These are phyloP conservation scores for Oehlia diaphana DNA, from an alignment of 192 early-diverging fungal species.

Conservation along the genomic window DNA sequence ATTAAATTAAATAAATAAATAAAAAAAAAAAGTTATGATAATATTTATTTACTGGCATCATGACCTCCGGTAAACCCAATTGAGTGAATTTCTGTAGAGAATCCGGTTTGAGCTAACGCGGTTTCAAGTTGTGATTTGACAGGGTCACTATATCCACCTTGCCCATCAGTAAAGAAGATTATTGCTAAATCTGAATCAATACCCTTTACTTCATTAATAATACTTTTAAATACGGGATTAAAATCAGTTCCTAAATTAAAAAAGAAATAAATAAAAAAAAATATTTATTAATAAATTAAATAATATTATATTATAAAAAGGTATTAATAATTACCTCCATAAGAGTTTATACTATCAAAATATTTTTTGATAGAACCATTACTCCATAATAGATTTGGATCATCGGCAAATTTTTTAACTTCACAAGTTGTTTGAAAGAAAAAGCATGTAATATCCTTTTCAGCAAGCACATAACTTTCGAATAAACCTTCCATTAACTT, in stretches of 20 bases:
- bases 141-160: background rate
- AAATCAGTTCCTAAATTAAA: slow-evolving; percentile 37
- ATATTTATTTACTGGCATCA: slow-evolving; percentile 33
- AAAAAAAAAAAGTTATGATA: background rate
- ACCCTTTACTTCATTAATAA: slow-evolving; percentile 16
- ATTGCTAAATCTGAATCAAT: slow-evolving; percentile 33
- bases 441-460: slow-evolving; percentile 34
- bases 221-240: slow-evolving; percentile 31
- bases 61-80: slow-evolving; percentile 42
- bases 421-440: slow-evolving; percentile 31
- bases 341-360: slow-evolving; percentile 27
- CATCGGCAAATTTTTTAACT: slow-evolving; percentile 25
- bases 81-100: slow-evolving; percentile 35
- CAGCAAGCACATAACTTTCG: slow-evolving; percentile 5
- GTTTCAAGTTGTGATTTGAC: background rate
- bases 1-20: background rate
- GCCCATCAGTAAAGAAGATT: slow-evolving; percentile 47
- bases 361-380: slow-evolving; percentile 24
- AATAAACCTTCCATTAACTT: slow-evolving; percentile 34
- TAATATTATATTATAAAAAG: background rate
- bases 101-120: background rate
- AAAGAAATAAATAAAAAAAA: background rate
- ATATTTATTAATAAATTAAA: background rate
- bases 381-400: slow-evolving; percentile 26
- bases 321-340: slow-evolving; percentile 35